These are phyloP conservation scores for Boletus sp. DNA, from an alignment of 1,284 basidiomycete genomes.

Conservation along the genomic window DNA sequence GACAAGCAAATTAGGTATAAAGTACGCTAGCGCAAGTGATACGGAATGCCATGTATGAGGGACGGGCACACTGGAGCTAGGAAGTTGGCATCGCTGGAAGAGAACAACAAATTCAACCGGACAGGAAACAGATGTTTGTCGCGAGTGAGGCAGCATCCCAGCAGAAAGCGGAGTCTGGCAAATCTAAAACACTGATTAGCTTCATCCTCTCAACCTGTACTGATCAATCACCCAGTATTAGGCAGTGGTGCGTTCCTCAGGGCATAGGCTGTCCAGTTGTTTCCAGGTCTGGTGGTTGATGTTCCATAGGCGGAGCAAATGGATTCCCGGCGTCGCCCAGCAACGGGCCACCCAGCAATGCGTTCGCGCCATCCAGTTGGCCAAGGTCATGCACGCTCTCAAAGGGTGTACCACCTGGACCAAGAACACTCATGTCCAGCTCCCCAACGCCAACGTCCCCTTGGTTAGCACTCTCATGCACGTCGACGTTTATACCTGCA, in stretches of 20 bases:
- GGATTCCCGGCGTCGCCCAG: slow-evolving; percentile 59
- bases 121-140: no score
- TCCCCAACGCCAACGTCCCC: slow-evolving; percentile 37
- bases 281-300: slow-evolving; percentile 15
- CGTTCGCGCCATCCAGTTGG: slow-evolving; percentile 50
- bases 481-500: slow-evolving; percentile 36
- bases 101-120: neutral
- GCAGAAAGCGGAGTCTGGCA: no score
- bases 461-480: slow-evolving; percentile 31
- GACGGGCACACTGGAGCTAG: no score
- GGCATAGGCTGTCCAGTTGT: slow-evolving; percentile 9
- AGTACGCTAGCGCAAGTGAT: neutral
- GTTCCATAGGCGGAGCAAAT: slow-evolving; percentile 39
- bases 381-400: slow-evolving; percentile 52
- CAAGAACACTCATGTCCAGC: slow-evolving; percentile 59
- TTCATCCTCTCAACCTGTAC: neutral
- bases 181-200: slow-evolving; percentile 7
- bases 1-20: neutral
- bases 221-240: slow-evolving; percentile 10
- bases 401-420: slow-evolving; percentile 58
- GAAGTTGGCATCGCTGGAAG: neutral
- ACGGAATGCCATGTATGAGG: neutral
- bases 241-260: neutral
- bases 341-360: slow-evolving; percentile 54
- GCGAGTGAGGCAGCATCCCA: no score